Base-by-base conservation (phyloP, 495 filamentous ascomycete genomes). In the Penicillium desertorum region DNA sequence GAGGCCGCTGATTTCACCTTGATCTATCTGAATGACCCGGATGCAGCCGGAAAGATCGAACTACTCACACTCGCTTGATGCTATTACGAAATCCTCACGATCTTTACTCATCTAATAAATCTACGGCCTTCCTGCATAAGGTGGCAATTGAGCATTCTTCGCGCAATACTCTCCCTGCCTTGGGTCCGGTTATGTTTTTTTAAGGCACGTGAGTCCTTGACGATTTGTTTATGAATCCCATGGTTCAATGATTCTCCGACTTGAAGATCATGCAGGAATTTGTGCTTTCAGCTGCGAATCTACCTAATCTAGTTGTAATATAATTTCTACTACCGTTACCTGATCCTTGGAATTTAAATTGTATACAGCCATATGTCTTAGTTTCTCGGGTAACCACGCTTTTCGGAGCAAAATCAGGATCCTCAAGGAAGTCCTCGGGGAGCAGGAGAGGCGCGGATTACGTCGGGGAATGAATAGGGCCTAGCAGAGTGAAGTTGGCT, bases 291-390 rank as follows among this genome's bases (percentile, higher is more conserved):
- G 48, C 51, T 46, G 39, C 45, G 36, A 41, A 51, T 42, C 47
- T 62, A 62, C 20, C 30, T 61, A 66, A 61, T 55, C 34, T 61
- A 59, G 57, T 59, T 67, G 64, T 69, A 69, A 67, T 69, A 64
- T 64, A 69, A 64, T 68, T n/a, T 59, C 36, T 54, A 27, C n/a
- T 17, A 23, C 36, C 17, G 51, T 20, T 53, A 17, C 29, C 6
- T 32, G n/a, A 7, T 34, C 17, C 12, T 49, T 11, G 29, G 3
- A 23, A 34, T 44, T n/a, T 39, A 39, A 39, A 39, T 39, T n/a
- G n/a, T 39, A 39, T 17, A 39, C 16, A 9, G 16, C n/a, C 36
- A 17, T 8, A 39, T n/a, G 17, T n/a, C 2, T n/a, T 39, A n/a
- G n/a, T 17, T 9, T 39, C 42, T 27, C 17, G 30, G 10, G 30